A percentile compares a stretch with the other conserved stretches of the same genome.
Evolutionary conservation across 169 alveolate genomes (phyloP).

Genomic region (Eimeria maxima): DNA sequence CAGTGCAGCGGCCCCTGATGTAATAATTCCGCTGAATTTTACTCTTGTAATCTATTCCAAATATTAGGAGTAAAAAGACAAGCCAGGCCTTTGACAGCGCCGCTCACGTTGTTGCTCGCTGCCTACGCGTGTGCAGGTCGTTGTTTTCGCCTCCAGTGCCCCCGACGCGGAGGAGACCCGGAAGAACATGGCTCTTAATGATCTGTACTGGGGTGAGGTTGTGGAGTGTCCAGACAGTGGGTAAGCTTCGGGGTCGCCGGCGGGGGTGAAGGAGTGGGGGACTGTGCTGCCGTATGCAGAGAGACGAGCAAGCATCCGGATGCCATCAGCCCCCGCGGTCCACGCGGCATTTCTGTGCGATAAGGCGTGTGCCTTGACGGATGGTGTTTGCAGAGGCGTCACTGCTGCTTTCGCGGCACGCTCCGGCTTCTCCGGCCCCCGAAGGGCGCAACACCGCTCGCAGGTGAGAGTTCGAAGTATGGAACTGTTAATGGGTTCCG

Average conservation of each 20-base stretch:
- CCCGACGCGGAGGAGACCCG: conserved; percentile 55
- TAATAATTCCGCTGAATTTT: no score
- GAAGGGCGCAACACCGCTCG: not conserved
- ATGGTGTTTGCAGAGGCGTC: conserved; percentile 29
- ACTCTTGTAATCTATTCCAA: not conserved
- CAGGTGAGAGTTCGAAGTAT: not conserved
- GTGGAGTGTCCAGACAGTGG: conserved; percentile 57
- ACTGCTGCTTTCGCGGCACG: conserved; percentile 46
- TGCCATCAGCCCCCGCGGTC: not conserved
- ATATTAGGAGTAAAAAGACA: not conserved
- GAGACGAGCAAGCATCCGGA: not conserved
- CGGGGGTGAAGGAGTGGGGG: not conserved
- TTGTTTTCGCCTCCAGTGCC: conserved; percentile 39
- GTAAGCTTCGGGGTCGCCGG: not conserved
- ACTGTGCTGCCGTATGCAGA: not conserved
- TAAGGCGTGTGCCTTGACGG: not conserved
- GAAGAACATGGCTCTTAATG: conserved; percentile 25
- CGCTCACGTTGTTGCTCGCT: not conserved
- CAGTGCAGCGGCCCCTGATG: not conserved
- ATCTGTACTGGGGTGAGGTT: conserved; percentile 15
- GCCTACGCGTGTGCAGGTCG: conserved; percentile 33
- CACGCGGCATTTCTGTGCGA: not conserved
- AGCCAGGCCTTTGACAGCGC: not conserved
- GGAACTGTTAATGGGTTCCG: not conserved
- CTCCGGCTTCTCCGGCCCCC: not conserved